Evolutionary conservation across 2,329 filamentous ascomycete genomes (phyloP), one percentile per base, ranked within the genome.

Genomic region (Nothophaeocryptopus gaeumannii): DNA sequence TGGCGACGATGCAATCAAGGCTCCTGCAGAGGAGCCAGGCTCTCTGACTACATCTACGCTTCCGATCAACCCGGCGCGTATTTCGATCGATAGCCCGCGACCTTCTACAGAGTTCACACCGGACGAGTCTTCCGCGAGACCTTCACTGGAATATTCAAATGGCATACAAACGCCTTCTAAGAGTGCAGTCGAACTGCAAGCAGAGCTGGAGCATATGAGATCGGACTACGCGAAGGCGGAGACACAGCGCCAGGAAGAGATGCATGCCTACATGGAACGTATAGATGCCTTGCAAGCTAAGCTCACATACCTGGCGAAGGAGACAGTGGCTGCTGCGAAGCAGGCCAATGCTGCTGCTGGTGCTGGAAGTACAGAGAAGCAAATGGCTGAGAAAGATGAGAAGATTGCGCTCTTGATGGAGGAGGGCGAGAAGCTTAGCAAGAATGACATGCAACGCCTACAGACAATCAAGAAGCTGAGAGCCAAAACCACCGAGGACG

Each of bases 281-380:
- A 93, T 96, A 47, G 93, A 99, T 73, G 87, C 91, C 3, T 73
- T 99, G 1, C 89, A 97, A 67, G 83, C 89, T 5, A 97, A 99
- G 66, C 74, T 99, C 26, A 86, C 91, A 58, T 96, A 95, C 63
- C 74, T 99, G 10, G 85, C 91, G 2, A 86, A 86, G 54, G 87
- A 91, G 63, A 85, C 88, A 10, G 82, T 86, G 0, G 85, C 91
- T 30, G 78, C 85, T 0, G 89, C 93, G 1, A 86, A 84, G 63
- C 81, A 83, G 58, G 79, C 83, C 5, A 83, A 82, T 2, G 72
- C 78, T n/a, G 73, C 78, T 16, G 82, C 86, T 1, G 73, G 80
- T 2, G 66, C 80, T 0, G 86, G 86, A 5, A 88, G 84, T 48
- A 50, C 77, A 1, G 88, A 95, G 58, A 88, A 85, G 67, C 90